Evolutionary conservation across 225 moss, liverwort and hornwort genomes (phyloP).

Genomic region (Anthoceros angustus): DNA sequence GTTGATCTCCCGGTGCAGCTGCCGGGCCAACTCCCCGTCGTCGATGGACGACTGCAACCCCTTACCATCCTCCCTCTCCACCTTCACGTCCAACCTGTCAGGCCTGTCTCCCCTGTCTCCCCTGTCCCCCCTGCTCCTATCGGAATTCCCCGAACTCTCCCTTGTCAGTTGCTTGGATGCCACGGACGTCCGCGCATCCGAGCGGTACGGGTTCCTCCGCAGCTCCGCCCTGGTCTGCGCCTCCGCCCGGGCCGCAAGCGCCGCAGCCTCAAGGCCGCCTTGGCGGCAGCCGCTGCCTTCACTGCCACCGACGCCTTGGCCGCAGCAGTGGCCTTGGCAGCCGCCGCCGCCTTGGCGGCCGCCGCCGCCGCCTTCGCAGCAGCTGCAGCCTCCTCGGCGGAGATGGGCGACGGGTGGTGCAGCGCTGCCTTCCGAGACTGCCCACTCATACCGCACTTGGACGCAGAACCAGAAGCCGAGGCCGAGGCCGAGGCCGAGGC

Average conservation of each 20-base stretch:
- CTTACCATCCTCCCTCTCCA: conserved; percentile 36
- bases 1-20: conserved; percentile 81
- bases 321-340: conserved; percentile 62
- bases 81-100: conserved; percentile 33
- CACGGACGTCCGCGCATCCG: conserved; percentile 19
- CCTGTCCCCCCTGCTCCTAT: conserved; percentile 28
- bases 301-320: conserved; percentile 63
- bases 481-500: too few species aligned
- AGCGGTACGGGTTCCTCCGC: conserved; percentile 30
- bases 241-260: conserved; percentile 47
- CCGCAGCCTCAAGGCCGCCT: conserved; percentile 79
- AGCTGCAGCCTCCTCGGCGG: conserved; percentile 51
- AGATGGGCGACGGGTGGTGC: conserved; percentile 9
- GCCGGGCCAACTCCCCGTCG: conserved; percentile 80
- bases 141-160: conserved; percentile 31
- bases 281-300: conserved; percentile 70
- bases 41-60: conserved; percentile 30
- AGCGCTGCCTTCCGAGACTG: conserved; percentile 19
- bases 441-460: conserved; percentile 17
- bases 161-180: conserved; percentile 16
- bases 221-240: conserved; percentile 40
- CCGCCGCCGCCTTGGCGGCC: conserved; percentile 55
- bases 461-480: too few species aligned
- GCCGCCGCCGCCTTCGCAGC: conserved; percentile 45
- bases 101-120: conserved; percentile 24